Conservation (phyloP, 768 basidiomycete genomes). For the Panaeolus cyanescens region DNA sequence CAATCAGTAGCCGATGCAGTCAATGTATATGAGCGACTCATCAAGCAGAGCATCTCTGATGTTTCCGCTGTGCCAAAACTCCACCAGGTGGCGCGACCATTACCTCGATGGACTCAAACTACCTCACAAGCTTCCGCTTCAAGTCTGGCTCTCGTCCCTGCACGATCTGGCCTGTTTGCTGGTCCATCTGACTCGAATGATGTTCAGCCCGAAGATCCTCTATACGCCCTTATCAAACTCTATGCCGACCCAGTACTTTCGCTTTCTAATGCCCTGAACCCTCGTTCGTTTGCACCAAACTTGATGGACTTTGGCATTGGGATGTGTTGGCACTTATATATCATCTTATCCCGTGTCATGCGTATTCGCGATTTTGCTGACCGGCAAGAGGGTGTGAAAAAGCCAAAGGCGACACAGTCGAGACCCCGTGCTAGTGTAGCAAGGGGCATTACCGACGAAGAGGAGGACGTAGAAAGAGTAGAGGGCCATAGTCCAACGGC, state of each 20-base stretch:
- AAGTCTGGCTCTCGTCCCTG: slow-evolving; percentile 12
- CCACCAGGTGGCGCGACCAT: slow-evolving; percentile 49
- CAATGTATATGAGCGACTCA: slow-evolving; percentile 54
- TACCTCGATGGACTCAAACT: slow-evolving; percentile 60
- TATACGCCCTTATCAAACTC: slow-evolving; percentile 82
- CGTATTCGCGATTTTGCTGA: slow-evolving; percentile 88
- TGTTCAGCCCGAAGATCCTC: slow-evolving; percentile 52
- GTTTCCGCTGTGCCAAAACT: slow-evolving; percentile 2
- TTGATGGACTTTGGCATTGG: slow-evolving; percentile 71
- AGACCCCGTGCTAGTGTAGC: slow-evolving; percentile 17
- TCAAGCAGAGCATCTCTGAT: slow-evolving; percentile 24
- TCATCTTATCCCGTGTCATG: slow-evolving; percentile 83
- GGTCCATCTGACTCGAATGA: slow-evolving; percentile 37
- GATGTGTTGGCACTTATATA: slow-evolving; percentile 91
- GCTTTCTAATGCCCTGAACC: slow-evolving; percentile 67
- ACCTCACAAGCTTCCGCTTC: slow-evolving; percentile 29
- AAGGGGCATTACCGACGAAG: slow-evolving; percentile 39
- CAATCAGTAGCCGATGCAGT: slow-evolving; percentile 73
- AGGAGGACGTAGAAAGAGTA: slow-evolving; percentile 32
- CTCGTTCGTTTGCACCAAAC: slow-evolving; percentile 73
- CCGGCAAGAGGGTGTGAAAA: slow-evolving; percentile 48
- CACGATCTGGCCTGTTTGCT: slow-evolving; percentile 28
- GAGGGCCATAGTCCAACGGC: slow-evolving; percentile 86
- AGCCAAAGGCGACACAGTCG: slow-evolving; percentile 14
- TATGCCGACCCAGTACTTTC: slow-evolving; percentile 72